phyloP scores from a whole-genome alignment of 805 yeast genomes.

The Maudiozyma barnettii region DNA sequence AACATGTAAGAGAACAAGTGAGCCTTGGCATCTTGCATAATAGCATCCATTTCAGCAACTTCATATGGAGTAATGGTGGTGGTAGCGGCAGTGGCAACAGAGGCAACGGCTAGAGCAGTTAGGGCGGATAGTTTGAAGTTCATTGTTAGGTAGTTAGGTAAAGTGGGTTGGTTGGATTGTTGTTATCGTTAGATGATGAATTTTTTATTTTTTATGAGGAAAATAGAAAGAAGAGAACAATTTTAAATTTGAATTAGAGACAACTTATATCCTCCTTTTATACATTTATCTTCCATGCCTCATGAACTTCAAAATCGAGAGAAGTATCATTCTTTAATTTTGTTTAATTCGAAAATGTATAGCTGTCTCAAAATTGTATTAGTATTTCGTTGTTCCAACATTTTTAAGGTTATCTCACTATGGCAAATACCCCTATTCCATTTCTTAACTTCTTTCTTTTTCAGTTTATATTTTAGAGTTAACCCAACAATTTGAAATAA shows the following conservation, averaged over 20 bases:
- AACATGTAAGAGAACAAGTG: conserved; percentile 8
- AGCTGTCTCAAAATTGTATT: too few relatives aligned
- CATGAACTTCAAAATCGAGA: too few relatives aligned
- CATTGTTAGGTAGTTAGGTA: conserved; percentile 1
- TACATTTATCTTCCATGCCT: background rate
- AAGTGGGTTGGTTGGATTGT: background rate
- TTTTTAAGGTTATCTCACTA: too few relatives aligned
- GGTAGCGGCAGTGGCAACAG: conserved; percentile 7
- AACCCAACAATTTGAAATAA: too few relatives aligned
- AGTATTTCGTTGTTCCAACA: too few relatives aligned
- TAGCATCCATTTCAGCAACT: conserved; percentile 10
- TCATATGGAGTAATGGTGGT: conserved; percentile 6
- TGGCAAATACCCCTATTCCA: too few relatives aligned
- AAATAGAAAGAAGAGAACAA: background rate
- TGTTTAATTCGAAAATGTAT: too few relatives aligned
- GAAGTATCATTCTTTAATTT: too few relatives aligned
- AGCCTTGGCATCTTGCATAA: conserved; percentile 9
- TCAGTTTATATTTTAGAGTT: too few relatives aligned
- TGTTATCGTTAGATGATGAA: background rate
- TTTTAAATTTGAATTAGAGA: background rate
- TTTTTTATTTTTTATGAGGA: background rate
- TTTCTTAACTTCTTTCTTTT: too few relatives aligned
- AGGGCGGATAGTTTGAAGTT: conserved; percentile 2
- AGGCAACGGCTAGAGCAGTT: conserved; percentile 6
- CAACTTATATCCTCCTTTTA: background rate